Evolutionary conservation across 2,329 filamentous ascomycete species (phyloP).

Genomic region (Stromatinia cepivora): DNA sequence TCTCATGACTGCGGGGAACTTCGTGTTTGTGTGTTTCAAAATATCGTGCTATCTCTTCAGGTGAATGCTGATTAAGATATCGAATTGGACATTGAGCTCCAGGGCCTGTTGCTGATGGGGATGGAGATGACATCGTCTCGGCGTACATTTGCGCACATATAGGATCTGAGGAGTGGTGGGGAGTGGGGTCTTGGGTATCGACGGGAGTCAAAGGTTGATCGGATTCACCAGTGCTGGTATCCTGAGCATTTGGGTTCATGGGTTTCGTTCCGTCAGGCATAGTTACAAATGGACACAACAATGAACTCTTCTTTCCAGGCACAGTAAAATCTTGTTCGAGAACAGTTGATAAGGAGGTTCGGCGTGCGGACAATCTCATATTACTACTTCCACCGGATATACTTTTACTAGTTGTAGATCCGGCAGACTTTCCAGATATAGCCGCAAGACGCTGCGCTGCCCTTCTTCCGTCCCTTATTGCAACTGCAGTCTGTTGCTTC

Average conservation of each 20-base stretch:
- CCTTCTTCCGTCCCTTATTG: constrained; percentile 64
- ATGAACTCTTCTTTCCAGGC: constrained; percentile 72
- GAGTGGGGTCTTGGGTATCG: constrained; percentile 45
- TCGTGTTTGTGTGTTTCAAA: constrained; percentile 96
- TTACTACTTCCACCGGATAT: constrained; percentile 44
- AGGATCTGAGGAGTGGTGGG: constrained; percentile 56
- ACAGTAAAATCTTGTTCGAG: constrained; percentile 92
- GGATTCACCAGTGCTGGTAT: constrained; percentile 33
- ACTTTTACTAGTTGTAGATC: constrained; percentile 48
- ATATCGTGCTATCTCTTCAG: constrained; percentile 89
- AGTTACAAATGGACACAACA: constrained; percentile 76
- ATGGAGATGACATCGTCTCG: constrained; percentile 50
- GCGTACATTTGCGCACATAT: constrained; percentile 65
- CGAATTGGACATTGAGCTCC: constrained; percentile 83
- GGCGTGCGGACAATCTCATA: constrained; percentile 45
- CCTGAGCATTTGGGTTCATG: constrained; percentile 29
- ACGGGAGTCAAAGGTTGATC: constrained; percentile 34
- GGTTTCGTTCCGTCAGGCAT: constrained; percentile 27
- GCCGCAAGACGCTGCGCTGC: constrained; percentile 55
- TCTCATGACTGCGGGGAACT: constrained; percentile 87
- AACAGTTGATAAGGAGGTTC: constrained; percentile 61
- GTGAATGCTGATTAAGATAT: constrained; percentile 86
- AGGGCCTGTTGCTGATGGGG: constrained; percentile 52
- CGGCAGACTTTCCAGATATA: constrained; percentile 45
- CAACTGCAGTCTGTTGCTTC: constrained; percentile 60